phyloP scores from a whole-genome alignment of 805 yeast species.

The Crinitomyces ghanaensis region DNA sequence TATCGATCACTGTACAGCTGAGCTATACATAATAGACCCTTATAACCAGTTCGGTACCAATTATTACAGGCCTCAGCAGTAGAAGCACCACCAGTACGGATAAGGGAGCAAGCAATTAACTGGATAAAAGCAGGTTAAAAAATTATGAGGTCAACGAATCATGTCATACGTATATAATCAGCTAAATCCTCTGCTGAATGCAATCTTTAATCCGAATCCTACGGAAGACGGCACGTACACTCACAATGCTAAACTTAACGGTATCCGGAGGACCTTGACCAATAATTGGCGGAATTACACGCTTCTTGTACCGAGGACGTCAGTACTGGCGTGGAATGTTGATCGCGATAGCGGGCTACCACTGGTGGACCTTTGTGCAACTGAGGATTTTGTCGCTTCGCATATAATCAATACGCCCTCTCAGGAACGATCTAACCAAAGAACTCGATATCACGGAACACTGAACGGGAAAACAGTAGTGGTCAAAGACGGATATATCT shows the following conservation, averaged over 20 bases:
- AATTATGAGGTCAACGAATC: no score
- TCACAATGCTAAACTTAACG: constrained; percentile 1
- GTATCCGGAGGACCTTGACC: not conserved
- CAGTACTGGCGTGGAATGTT: constrained; percentile 30
- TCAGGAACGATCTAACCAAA: constrained; percentile 13
- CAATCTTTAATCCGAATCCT: no score
- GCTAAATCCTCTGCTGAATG: no score
- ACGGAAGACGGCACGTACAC: no score
- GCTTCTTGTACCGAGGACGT: constrained; percentile 53
- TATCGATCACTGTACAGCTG: no score
- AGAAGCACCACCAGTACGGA: no score
- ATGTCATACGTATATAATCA: no score
- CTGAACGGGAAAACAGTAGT: constrained; percentile 37
- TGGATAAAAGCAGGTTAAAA: no score
- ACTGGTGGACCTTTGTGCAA: constrained; percentile 43
- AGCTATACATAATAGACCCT: no score
- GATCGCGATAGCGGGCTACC: constrained; percentile 31
- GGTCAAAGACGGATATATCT: constrained; percentile 42
- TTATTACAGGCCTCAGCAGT: no score
- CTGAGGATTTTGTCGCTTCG: constrained; percentile 48
- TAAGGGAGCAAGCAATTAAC: no score
- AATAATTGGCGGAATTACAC: constrained; percentile 27
- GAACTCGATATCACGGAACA: constrained; percentile 17
- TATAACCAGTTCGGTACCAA: no score
- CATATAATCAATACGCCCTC: constrained; percentile 40